Base-by-base conservation (phyloP, 345 rosid genomes). In the Lumnitzera littorea region DNA sequence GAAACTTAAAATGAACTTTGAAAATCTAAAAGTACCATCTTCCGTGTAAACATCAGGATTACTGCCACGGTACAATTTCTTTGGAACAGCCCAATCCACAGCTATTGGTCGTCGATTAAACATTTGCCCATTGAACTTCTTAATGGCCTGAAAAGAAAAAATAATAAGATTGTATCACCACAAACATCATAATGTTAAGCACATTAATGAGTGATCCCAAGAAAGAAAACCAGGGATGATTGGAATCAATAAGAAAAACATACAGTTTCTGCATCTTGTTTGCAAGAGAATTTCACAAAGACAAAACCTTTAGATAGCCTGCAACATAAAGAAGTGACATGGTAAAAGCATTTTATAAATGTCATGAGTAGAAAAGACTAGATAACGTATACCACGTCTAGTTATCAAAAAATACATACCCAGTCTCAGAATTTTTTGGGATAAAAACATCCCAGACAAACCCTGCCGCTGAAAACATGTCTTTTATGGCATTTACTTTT, bases 41-140 rank as follows among this genome's bases (percentile, higher is more conserved):
- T 68, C 79, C 52, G 84, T 59, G 60, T 74, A 74, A 70, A 58
- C 66, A 62, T 74, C 70, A 15, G 77, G 67, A 72, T 62, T 77
- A 62, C 76, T 69, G 24, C 85, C 75, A 57, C 66, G 71, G 63
- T 90, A 90, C 13, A 94, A 58, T 65, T 90, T 94, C 76, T 90
- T 94, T 14, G 99, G 81, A 74, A 94, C 87, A 64, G 95, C 99
- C 99, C 95, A 89, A 70, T 94, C 99, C 65, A 94, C 91, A 57
- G 95, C 95, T 70, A 90, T 83, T 41, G 96, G 82, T 70, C 99
- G 82, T 78, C 80, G 82, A 58, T 68, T 78, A 77, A 87, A 81
- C 79, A 53, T 72, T 68, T 84, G 72, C 61, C 85, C 88, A n/a
- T 92, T 90, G 81, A 92, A 90, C 83, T 80, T 85, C 77, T 84